Evolutionary conservation across 352 stramenopile species (phyloP), one percentile per base, ranked within the genome.

Genomic region (Pythium brachiatum): DNA sequence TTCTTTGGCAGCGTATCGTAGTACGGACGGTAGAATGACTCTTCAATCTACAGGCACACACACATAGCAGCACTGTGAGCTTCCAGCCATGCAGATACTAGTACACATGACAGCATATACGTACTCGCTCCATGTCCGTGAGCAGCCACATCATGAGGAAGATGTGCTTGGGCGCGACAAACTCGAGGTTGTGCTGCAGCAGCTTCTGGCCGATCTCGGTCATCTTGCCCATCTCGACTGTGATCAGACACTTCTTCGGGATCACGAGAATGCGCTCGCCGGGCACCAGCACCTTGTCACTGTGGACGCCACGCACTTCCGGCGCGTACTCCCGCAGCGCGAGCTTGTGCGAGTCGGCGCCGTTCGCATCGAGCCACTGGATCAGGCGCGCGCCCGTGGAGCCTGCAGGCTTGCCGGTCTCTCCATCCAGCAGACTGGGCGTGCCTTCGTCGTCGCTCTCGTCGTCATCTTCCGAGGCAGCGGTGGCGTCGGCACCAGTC

Each of bases 81-180:
- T n/a, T 41, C 34, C 34, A n/a, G 2, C 34, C 34, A 44, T 7
- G 18, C 38, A 44, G 39, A 38, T 57, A 2, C 16, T n/a, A 29
- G 15, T 13, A 16, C 15, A 15, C 31, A 32, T 27, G 7, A 34
- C 23, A 60, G 4, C 3, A 9, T 6, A 21, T 34, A 79, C 74
- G 60, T 68, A 88, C 69, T 47, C 96, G 74, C 69, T 98, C 95
- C 73, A 96, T 95, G 76, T 99, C 97, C 60, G 92, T 98, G 13
- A 99, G 81, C 31, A 99, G 72, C 74, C 98, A 99, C 66, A 99
- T 92, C 94, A 99, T 99, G 54, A 99, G 87, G 73, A 98, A 99
- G 57, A 99, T 99, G 78, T 99, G 97, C 79, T 99, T 99, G 57
- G 97, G 96, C 23, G 97, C 97, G 66, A 99, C 97, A 48, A 99